phyloP scores from a whole-genome alignment of 164 flowering plant species.

The Kingdonia uniflora region DNA sequence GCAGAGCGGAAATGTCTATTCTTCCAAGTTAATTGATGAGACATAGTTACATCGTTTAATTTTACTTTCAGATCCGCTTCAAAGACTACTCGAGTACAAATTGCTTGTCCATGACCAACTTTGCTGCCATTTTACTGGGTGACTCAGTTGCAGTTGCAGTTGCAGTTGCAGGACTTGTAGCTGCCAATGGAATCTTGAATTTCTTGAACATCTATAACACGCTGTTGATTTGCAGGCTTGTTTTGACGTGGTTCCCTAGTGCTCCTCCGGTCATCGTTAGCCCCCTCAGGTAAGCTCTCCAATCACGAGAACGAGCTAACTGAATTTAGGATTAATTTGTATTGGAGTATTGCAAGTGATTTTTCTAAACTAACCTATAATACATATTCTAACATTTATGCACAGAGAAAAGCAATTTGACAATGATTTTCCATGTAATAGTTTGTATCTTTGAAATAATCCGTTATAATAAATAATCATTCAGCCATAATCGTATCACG shows the following conservation, averaged over 20 bases:
- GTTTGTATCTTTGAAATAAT: too few relatives aligned
- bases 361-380: too few relatives aligned
- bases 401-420: too few relatives aligned
- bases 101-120: conserved; percentile 36
- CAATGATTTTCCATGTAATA: too few relatives aligned
- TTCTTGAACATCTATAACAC: conserved; percentile 86
- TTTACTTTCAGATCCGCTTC: conserved; percentile 33
- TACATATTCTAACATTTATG: too few relatives aligned
- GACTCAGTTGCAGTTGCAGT: conserved; percentile 97
- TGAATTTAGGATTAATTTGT: too few relatives aligned
- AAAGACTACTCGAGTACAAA: conserved; percentile 24
- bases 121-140: conserved; percentile 88
- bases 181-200: conserved; percentile 63
- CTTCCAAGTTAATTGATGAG: background rate
- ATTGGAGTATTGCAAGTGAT: too few relatives aligned
- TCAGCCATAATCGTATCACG: too few relatives aligned
- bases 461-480: too few relatives aligned
- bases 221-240: conserved; percentile 71
- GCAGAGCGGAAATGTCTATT: too few relatives aligned
- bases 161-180: conserved; percentile 86
- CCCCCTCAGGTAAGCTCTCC: conserved; percentile 73
- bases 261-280: conserved; percentile 84
- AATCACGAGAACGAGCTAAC: too few relatives aligned
- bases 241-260: conserved; percentile 95
- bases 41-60: background rate